These are phyloP conservation scores for Pythium apleroticum DNA, from an alignment of 352 stramenopile genomes.

Conservation along the genomic window DNA sequence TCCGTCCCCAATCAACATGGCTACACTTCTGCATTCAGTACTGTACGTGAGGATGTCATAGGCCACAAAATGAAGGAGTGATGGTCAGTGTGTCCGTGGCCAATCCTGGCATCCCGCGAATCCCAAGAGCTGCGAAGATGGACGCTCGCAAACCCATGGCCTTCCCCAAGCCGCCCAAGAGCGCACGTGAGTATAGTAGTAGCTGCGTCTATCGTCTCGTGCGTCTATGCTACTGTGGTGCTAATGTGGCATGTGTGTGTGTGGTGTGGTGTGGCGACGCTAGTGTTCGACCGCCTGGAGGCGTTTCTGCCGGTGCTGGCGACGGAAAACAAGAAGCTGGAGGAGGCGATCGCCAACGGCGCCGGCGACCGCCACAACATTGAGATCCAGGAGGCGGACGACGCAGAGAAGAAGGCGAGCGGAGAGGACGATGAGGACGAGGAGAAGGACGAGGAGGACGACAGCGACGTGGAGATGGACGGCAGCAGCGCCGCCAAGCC, in stretches of 20 bases:
- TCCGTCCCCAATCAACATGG: background rate
- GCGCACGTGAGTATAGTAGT: constrained; percentile 52
- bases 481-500: constrained; percentile 26
- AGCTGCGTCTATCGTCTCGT: too few relatives aligned
- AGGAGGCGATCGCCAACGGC: constrained; percentile 53
- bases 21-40: background rate
- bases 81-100: constrained; percentile 5
- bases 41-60: constrained; percentile 7
- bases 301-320: constrained; percentile 75
- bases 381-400: constrained; percentile 40
- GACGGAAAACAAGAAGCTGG: constrained; percentile 75
- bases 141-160: constrained; percentile 27
- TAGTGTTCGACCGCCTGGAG: constrained; percentile 76
- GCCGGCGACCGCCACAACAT: constrained; percentile 73
- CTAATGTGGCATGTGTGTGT: too few relatives aligned
- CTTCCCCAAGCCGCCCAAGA: constrained; percentile 61
- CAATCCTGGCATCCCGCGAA: background rate
- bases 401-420: constrained; percentile 8
- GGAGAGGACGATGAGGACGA: constrained; percentile 30
- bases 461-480: constrained; percentile 12
- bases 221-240: too few relatives aligned
- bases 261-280: background rate
- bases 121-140: constrained; percentile 4
- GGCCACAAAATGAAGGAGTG: constrained; percentile 7
- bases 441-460: constrained; percentile 22